Percentiles rank a stretch among this genome's conserved stretches.
phyloP scores from a whole-genome alignment of 1,139 yeast species.

The Geotrichum citri-aurantii region DNA sequence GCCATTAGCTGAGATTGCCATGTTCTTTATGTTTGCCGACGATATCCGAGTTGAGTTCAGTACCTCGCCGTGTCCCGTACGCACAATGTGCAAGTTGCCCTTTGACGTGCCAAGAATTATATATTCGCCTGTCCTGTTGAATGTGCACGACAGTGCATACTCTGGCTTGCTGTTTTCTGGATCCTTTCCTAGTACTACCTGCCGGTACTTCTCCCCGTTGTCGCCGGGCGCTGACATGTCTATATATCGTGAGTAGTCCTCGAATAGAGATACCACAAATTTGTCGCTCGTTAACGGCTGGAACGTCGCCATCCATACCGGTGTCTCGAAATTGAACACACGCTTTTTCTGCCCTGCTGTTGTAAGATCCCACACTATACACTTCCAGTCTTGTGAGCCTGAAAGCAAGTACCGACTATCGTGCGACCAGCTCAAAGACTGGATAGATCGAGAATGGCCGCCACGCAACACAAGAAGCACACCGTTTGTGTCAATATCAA shows the following conservation, averaged over 20 bases:
- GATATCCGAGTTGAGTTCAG: conserved; percentile 53
- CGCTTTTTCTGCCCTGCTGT: conserved; percentile 39
- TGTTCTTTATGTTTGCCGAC: conserved; percentile 64
- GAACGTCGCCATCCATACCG: conserved; percentile 63
- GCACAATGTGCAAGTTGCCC: conserved; percentile 60
- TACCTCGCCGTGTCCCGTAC: conserved; percentile 29
- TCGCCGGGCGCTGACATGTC: conserved; percentile 20
- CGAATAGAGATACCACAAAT: conserved; percentile 46
- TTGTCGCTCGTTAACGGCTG: conserved; percentile 46
- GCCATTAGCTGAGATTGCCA: conserved; percentile 62
- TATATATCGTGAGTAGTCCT: conserved; percentile 32
- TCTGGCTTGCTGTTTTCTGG: conserved; percentile 7
- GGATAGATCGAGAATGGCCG: conserved; percentile 70
- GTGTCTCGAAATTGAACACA: conserved; percentile 54
- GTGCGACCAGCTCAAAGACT: conserved; percentile 69
- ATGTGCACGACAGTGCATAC: conserved; percentile 34
- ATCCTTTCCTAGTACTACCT: not conserved
- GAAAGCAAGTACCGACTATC: conserved; percentile 68
- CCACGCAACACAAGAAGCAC: conserved; percentile 46
- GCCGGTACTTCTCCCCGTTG: not conserved
- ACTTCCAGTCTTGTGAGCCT: conserved; percentile 81
- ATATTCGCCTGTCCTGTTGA: conserved; percentile 47
- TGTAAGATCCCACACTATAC: conserved; percentile 73
- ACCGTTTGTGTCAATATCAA: conserved; percentile 66
- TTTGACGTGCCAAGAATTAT: conserved; percentile 72